phyloP scores from a whole-genome alignment of 805 yeast species.

The Schizosaccharomyces osmophilus region DNA sequence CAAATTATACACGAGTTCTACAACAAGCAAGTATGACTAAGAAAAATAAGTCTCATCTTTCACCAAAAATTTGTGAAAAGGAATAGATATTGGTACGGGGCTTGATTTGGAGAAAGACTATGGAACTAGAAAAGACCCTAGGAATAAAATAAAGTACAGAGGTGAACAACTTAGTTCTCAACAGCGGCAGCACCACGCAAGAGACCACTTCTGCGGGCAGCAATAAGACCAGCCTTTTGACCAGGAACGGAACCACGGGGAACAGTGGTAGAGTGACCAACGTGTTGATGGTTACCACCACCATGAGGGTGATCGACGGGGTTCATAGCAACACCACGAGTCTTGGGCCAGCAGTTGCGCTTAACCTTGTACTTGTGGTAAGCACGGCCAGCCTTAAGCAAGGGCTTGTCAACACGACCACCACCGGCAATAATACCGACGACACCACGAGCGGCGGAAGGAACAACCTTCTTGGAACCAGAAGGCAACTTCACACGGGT shows the following conservation, averaged over 20 bases:
- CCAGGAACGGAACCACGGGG: constrained; percentile 99
- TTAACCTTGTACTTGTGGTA: constrained; percentile 98
- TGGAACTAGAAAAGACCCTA: constrained; percentile 2
- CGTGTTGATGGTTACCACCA: constrained; percentile 99
- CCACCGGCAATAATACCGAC: constrained; percentile 99
- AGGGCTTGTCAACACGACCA: constrained; percentile 98
- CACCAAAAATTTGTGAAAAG: too few relatives aligned
- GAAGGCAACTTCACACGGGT: constrained; percentile 98
- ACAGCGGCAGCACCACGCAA: constrained; percentile 97
- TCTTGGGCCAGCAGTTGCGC: constrained; percentile 99
- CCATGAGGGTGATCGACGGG: constrained; percentile 99
- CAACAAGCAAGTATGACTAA: too few relatives aligned
- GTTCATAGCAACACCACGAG: constrained; percentile 99
- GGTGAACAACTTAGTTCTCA: constrained; percentile 28
- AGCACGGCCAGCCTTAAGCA: constrained; percentile 99
- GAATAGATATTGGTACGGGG: too few relatives aligned
- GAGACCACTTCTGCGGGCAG: constrained; percentile 99
- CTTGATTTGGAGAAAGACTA: background rate
- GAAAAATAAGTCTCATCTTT: too few relatives aligned
- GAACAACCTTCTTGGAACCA: constrained; percentile 91
- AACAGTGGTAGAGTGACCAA: constrained; percentile 97
- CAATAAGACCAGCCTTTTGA: constrained; percentile 99
- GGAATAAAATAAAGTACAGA: constrained; percentile 6
- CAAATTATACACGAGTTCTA: too few relatives aligned
- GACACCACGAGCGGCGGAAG: constrained; percentile 96